Conservation (phyloP, 179 eudicot genomes). For the Sideroxylon spinosum region DNA sequence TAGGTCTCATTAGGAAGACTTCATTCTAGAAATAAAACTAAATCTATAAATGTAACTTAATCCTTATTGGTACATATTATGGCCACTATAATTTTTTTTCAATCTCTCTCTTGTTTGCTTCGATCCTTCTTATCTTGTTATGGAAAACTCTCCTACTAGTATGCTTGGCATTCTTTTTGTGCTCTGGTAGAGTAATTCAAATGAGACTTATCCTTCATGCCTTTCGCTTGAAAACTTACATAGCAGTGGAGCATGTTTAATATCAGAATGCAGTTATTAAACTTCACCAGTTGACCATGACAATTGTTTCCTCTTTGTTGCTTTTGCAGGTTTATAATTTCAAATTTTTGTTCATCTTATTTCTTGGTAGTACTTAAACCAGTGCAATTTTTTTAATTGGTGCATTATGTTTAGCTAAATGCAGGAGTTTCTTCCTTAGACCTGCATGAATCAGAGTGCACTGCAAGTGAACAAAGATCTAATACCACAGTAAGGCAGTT, state of each 20-base stretch:
- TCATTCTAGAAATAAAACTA: background rate
- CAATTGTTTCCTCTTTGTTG: slow-evolving; percentile 2
- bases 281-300: background rate
- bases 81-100: background rate
- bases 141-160: background rate
- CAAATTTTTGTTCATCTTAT: background rate
- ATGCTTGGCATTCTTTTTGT: background rate
- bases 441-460: slow-evolving; percentile 19
- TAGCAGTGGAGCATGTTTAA: background rate
- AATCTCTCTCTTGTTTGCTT: background rate
- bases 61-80: background rate
- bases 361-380: background rate
- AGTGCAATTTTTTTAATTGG: background rate
- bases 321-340: background rate
- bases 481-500: slow-evolving; percentile 23
- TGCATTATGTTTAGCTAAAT: slow-evolving; percentile 29
- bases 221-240: background rate
- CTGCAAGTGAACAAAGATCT: slow-evolving; percentile 11
- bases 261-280: background rate
- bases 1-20: background rate
- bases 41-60: background rate
- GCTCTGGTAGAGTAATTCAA: background rate
- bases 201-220: background rate
- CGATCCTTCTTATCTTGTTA: background rate
- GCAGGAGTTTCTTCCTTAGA: slow-evolving; percentile 25